phyloP scores from a whole-genome alignment of 2,329 filamentous ascomycete genomes.

The Colletotrichum gloeosporioides region DNA sequence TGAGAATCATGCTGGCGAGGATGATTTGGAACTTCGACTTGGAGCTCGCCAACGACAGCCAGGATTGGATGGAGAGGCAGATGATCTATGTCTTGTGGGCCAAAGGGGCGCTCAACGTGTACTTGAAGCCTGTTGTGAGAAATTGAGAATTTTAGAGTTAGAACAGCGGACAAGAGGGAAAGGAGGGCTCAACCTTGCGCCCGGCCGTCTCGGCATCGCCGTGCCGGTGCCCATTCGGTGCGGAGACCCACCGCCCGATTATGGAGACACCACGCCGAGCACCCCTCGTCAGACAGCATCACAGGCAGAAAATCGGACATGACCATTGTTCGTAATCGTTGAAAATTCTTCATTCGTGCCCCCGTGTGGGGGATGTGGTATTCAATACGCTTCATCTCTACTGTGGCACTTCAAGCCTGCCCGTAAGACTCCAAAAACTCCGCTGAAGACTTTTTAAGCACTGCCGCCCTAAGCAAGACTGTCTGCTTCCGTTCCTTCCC shows the following conservation, averaged over 20 bases:
- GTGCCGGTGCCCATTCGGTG: not conserved
- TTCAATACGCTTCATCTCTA: constrained; percentile 12
- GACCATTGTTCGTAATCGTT: not conserved
- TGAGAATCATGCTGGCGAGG: constrained; percentile 50
- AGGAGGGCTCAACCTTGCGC: not conserved
- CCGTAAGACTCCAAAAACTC: constrained; percentile 18
- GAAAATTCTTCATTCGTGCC: not conserved
- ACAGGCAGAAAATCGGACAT: not conserved
- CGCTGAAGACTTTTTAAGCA: constrained; percentile 11
- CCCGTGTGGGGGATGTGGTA: constrained; percentile 7
- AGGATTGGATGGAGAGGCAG: constrained; percentile 36
- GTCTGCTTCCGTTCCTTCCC: not conserved
- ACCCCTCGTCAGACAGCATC: not conserved
- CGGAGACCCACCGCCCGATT: not conserved
- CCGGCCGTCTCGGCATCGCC: not conserved
- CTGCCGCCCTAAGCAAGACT: constrained; percentile 3
- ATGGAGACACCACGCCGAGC: not conserved
- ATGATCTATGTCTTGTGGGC: constrained; percentile 7
- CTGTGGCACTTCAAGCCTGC: not conserved
- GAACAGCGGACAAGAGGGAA: not conserved
- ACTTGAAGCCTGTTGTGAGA: constrained; percentile 5
- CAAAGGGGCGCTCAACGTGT: constrained; percentile 7
- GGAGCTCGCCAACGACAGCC: constrained; percentile 35
- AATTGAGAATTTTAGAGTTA: not conserved
- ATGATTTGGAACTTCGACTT: constrained; percentile 54